A percentile compares a stretch with the other conserved stretches of the same genome.
phyloP scores from a whole-genome alignment of 495 filamentous ascomycete genomes.

The Copromyces sp. region DNA sequence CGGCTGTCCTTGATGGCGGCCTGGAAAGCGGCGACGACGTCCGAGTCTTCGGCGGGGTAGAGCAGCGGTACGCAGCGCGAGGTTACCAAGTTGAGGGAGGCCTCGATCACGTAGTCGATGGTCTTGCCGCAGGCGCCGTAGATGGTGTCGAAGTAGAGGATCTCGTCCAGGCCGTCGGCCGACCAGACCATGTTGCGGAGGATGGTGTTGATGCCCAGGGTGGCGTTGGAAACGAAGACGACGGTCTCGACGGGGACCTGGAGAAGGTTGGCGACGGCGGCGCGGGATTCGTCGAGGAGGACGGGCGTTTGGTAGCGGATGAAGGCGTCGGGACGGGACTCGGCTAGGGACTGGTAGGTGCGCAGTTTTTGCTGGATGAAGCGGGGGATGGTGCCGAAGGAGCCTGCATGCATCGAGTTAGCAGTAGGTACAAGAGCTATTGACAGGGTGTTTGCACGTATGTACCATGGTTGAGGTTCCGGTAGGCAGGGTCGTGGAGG shows the following conservation, averaged over 20 bases:
- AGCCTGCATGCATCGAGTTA: too few species aligned
- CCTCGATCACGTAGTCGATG: slow-evolving; percentile 59
- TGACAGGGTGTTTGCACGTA: too few species aligned
- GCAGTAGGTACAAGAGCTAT: too few species aligned
- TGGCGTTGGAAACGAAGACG: slow-evolving; percentile 76
- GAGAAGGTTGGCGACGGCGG: slow-evolving; percentile 52
- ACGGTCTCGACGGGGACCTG: slow-evolving; percentile 49
- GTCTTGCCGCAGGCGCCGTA: slow-evolving; percentile 68
- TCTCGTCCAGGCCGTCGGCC: slow-evolving; percentile 43
- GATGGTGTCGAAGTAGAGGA: slow-evolving; percentile 62
- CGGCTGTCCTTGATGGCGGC: slow-evolving; percentile 29
- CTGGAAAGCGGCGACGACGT: slow-evolving; percentile 44
- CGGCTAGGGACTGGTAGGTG: slow-evolving; percentile 47
- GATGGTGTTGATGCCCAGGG: slow-evolving; percentile 69
- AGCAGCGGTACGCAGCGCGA: slow-evolving; percentile 37
- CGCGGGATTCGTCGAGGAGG: slow-evolving; percentile 53
- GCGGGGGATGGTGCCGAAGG: slow-evolving; percentile 67
- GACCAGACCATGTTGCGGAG: slow-evolving; percentile 56
- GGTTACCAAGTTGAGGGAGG: slow-evolving; percentile 27
- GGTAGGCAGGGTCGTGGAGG: slow-evolving; percentile 54
- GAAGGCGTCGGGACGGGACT: slow-evolving; percentile 62
- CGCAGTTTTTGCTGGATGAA: slow-evolving; percentile 47
- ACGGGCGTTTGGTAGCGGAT: slow-evolving; percentile 51
- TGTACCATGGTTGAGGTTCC: slow-evolving; percentile 69
- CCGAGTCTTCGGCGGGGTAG: slow-evolving; percentile 53